Base-by-base conservation (phyloP, 768 basidiomycete species). In the Sutorius australiensis region DNA sequence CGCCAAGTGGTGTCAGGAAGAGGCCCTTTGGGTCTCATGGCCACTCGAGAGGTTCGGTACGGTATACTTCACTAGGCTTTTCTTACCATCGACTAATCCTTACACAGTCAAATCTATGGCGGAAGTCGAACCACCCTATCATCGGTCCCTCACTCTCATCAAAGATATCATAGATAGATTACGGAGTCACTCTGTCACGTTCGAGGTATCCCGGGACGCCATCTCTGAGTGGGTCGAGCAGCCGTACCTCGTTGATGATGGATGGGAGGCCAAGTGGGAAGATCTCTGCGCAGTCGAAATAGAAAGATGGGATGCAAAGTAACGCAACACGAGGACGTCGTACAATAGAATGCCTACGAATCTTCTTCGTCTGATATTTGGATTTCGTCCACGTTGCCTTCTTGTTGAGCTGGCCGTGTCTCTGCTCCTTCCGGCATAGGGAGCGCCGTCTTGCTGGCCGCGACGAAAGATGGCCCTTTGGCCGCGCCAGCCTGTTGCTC, bases 341-440 rank as follows among this genome's bases (percentile, higher is more conserved):
- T 58, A 60, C 48, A 48, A 61, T 45, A 51, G 36, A 58, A 48
- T 48, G 13, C 65, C 69, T 76, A 80, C 68, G 77, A 64, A 63
- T 87, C 86, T 59, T 91, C 88, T 47, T 92, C 91, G 64, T 92
- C 89, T 44, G 86, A 88, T 61, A 93, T 92, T 55, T 87, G 89
- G 54, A 94, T 94, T 73, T 94, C 92, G 53, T 93, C 92, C 39
- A 72, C 81, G 64, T 94, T 93, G 24, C 63, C 71, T 28, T 50
- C 71, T 50, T 49, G 57, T 19, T 56, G 55, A 43, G 34, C n/a
- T 52, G 67, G 65, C 47, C 60, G 65, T 24, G 71, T 56, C 33
- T 71, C 73, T n/a, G 65, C 61, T 39, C 64, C 77, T 52, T 77
- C 79, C 27, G 72, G 68, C 12, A 68, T 64, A 43, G 68, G 67